Evolutionary conservation across 768 basidiomycete genomes (phyloP).

Genomic region (Lactifluus piperatus): DNA sequence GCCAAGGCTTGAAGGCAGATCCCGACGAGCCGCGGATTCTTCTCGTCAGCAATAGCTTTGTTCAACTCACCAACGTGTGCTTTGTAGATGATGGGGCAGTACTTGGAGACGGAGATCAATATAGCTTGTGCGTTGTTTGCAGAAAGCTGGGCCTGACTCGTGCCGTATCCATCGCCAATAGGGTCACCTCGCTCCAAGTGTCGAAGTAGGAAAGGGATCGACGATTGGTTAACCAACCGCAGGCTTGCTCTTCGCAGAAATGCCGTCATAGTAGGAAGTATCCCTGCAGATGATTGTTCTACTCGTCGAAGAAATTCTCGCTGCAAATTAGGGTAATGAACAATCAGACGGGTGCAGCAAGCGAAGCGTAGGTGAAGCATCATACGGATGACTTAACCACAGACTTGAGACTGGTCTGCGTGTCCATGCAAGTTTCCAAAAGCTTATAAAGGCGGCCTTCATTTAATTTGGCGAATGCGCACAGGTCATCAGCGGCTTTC

Average conservation of each 20-base stretch:
- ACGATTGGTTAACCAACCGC: slow-evolving; percentile 76
- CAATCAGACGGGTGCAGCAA: neutral
- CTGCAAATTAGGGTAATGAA: slow-evolving; percentile 33
- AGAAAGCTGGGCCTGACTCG: slow-evolving; percentile 29
- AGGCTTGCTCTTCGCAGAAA: slow-evolving; percentile 65
- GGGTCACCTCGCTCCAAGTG: slow-evolving; percentile 41
- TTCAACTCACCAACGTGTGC: slow-evolving; percentile 67
- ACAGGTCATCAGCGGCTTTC: slow-evolving; percentile 71
- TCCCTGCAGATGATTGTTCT: slow-evolving; percentile 55
- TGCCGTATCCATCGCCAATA: slow-evolving; percentile 29
- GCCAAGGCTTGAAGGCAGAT: slow-evolving; percentile 71
- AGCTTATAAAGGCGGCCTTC: slow-evolving; percentile 81
- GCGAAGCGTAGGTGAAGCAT: neutral
- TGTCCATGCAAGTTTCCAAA: slow-evolving; percentile 72
- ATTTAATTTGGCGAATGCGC: slow-evolving; percentile 78
- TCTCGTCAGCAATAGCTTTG: slow-evolving; percentile 62
- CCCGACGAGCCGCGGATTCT: slow-evolving; percentile 46
- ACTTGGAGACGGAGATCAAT: slow-evolving; percentile 60
- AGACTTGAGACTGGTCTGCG: slow-evolving; percentile 73
- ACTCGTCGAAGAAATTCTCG: slow-evolving; percentile 72
- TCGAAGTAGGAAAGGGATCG: slow-evolving; percentile 72
- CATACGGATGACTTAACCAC: slow-evolving; percentile 71
- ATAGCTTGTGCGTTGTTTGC: slow-evolving; percentile 45
- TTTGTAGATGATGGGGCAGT: slow-evolving; percentile 64
- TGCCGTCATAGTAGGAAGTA: slow-evolving; percentile 57